Evolutionary conservation across 2,329 filamentous ascomycete genomes (phyloP), one percentile per base, ranked within the genome.

Genomic region (Aspergillus versicolor): DNA sequence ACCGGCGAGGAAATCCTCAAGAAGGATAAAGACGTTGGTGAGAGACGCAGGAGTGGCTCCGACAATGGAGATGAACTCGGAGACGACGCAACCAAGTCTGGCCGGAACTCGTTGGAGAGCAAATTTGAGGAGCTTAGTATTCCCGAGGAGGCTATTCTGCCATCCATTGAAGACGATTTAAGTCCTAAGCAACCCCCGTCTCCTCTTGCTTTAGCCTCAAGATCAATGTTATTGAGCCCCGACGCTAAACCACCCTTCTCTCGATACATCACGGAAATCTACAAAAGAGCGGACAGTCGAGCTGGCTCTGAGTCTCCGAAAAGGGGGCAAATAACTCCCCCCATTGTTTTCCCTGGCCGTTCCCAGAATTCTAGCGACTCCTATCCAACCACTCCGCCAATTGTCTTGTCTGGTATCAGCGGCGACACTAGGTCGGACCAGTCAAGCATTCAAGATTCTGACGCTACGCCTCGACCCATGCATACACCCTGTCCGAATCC

Each of bases 1-100:
- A 75, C 73, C 50, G 72, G 71, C 49, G 77, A 79, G 44, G 76
- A 79, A 37, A 60, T 70, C 7, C 56, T 73, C 37, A 68, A 66
- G 47, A 70, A 66, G 58, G 73, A 70, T 61, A 70, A 65, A 42
- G 73, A 75, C 37, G 64, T 70, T 12, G 57, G 74, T 38, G 71
- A 70, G 54, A 67, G 69, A 32, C 63, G 59, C 44, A 61, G 57
- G 42, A 60, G 60, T 45, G 63, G 65, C 17, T 66, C 62, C 2
- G 61, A 60, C n/a, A 62, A 63, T 7, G 56, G 58, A 15, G 56
- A 53, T 49, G 65, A 63, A 34, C 50, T 46, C 41, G 65, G 66
- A 27, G 67, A 68, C 5, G 67, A 70, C 19, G 54, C 57, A 22
- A 44, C 65, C 30, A 63, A 62, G 3, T 65, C 70, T 2, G 62